Conservation (phyloP, 2,329 filamentous ascomycete genomes). For the Chrysoporthe cubensis region DNA sequence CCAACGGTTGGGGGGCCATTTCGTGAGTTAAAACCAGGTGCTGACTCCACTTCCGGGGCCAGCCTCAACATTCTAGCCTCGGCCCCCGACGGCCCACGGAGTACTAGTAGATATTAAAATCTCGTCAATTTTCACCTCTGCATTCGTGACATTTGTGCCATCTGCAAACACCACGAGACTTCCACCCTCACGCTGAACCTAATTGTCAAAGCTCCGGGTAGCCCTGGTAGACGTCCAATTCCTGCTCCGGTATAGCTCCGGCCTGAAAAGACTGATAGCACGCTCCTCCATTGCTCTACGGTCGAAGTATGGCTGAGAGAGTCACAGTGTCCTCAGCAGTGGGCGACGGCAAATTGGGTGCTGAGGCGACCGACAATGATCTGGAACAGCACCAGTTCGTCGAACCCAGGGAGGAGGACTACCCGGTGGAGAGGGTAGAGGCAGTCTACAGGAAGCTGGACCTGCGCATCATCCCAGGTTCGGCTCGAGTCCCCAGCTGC, state of each 20-base stretch:
- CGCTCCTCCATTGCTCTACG: constrained; percentile 55
- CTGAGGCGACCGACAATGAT: constrained; percentile 25
- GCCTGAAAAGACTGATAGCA: constrained; percentile 53
- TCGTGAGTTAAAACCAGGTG: background rate
- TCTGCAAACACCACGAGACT: background rate
- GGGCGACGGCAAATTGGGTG: constrained; percentile 40
- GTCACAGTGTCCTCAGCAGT: constrained; percentile 35
- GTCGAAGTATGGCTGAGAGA: constrained; percentile 51
- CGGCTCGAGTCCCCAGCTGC: constrained; percentile 21
- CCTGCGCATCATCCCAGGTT: constrained; percentile 62
- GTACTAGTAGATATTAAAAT: background rate
- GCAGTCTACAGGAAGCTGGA: constrained; percentile 62
- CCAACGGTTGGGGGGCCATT: constrained; percentile 9
- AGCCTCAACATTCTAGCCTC: constrained; percentile 5
- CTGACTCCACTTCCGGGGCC: constrained; percentile 6
- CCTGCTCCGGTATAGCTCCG: constrained; percentile 6
- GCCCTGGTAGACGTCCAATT: background rate
- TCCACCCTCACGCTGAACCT: background rate
- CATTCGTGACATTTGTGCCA: background rate
- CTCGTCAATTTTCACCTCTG: background rate
- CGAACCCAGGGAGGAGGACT: constrained; percentile 40
- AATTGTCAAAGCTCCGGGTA: background rate
- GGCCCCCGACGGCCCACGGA: constrained; percentile 6
- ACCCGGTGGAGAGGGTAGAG: constrained; percentile 56
- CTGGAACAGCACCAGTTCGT: constrained; percentile 14